A percentile compares a stretch with the other conserved stretches of the same genome.
Evolutionary conservation across 139 green algal species (phyloP).

Genomic region (Limnomonas spitsbergensis): DNA sequence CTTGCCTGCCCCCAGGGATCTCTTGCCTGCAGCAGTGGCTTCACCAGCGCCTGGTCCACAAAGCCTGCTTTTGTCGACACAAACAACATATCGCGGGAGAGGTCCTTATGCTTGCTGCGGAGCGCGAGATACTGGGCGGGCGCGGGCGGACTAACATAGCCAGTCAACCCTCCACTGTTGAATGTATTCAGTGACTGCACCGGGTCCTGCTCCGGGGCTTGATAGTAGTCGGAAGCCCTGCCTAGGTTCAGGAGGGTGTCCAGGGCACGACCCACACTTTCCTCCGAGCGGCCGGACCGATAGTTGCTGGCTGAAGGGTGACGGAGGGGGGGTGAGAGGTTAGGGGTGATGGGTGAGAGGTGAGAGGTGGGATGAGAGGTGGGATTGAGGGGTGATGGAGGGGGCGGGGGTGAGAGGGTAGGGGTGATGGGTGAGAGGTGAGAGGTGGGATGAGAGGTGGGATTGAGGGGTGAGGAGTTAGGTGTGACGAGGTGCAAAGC

Average conservation of each 20-base stretch:
- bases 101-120: constrained; percentile 11
- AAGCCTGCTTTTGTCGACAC: constrained; percentile 71
- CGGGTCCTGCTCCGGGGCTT: not conserved
- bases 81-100: constrained; percentile 61
- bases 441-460: not conserved
- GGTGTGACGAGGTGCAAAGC: too few relatives aligned
- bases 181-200: not conserved
- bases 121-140: not conserved
- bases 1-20: too few relatives aligned
- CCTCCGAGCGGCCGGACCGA: constrained; percentile 49
- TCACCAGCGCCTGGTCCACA: constrained; percentile 22
- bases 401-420: too few relatives aligned
- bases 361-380: not conserved
- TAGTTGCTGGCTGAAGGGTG: constrained; percentile 60
- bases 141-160: too few relatives aligned
- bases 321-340: too few relatives aligned
- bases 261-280: constrained; percentile 49
- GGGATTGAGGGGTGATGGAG: not conserved
- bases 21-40: not conserved
- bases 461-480: too few relatives aligned
- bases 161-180: not conserved
- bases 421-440: not conserved
- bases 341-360: not conserved
- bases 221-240: not conserved
- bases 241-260: constrained; percentile 32